phyloP scores from a whole-genome alignment of 805 yeast genomes.

The Metschnikowia gelsemii region DNA sequence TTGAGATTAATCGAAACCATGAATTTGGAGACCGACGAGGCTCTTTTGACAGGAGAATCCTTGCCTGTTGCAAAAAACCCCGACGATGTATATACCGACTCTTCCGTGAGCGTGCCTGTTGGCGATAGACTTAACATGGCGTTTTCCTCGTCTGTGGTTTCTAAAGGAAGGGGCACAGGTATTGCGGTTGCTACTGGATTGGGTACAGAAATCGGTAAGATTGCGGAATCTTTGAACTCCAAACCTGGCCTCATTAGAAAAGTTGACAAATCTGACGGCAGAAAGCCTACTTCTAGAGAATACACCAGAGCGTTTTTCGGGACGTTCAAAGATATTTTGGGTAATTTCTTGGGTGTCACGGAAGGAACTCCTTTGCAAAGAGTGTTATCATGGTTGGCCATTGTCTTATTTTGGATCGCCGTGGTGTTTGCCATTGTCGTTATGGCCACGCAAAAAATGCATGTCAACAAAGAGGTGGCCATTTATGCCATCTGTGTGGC shows the following conservation, averaged over 20 bases:
- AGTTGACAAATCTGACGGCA: constrained; percentile 42
- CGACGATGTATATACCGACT: constrained; percentile 36
- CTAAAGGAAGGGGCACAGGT: constrained; percentile 75
- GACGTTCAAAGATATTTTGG: constrained; percentile 54
- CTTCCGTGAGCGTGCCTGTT: constrained; percentile 47
- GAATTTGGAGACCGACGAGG: constrained; percentile 72
- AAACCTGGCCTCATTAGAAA: constrained; percentile 38
- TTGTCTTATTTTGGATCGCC: constrained; percentile 68
- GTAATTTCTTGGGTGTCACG: constrained; percentile 70
- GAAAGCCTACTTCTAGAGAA: constrained; percentile 43
- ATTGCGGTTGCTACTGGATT: constrained; percentile 69
- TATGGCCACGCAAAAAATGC: constrained; percentile 77
- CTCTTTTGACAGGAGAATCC: constrained; percentile 65
- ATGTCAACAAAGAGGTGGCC: constrained; percentile 78
- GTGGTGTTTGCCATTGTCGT: constrained; percentile 84
- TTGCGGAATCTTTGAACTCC: constrained; percentile 45
- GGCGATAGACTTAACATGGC: constrained; percentile 77
- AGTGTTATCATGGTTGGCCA: constrained; percentile 73
- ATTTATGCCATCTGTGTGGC: constrained; percentile 87
- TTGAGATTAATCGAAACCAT: constrained; percentile 54
- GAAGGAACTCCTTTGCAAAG: constrained; percentile 83
- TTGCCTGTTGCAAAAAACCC: constrained; percentile 60
- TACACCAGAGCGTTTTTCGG: constrained; percentile 47
- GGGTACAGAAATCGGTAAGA: constrained; percentile 70
- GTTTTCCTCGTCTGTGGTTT: constrained; percentile 62